A percentile compares a stretch with the other conserved stretches of the same genome.
phyloP scores from a whole-genome alignment of 805 yeast species.

The Pichia nanzhaoensis region DNA sequence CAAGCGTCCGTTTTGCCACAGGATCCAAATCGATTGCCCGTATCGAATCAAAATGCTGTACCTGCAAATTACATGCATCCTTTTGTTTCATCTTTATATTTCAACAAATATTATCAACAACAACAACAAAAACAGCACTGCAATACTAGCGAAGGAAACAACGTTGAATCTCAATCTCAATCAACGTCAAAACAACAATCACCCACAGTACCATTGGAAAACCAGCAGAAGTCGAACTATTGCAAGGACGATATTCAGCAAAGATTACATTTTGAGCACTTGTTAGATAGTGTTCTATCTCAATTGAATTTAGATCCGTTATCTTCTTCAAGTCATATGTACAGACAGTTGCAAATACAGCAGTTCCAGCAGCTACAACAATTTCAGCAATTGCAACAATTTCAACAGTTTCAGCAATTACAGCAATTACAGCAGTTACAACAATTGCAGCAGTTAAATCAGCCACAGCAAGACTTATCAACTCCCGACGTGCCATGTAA shows the following conservation, averaged over 20 bases:
- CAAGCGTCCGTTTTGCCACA: neutral
- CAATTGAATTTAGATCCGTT: no score
- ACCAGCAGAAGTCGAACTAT: no score
- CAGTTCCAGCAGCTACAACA: conserved; percentile 5
- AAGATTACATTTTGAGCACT: no score
- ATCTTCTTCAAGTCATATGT: neutral
- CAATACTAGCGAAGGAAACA: no score
- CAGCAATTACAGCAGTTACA: conserved; percentile 9
- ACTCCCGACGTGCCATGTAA: neutral
- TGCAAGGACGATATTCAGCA: no score
- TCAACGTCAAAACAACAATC: no score
- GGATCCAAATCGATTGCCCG: neutral
- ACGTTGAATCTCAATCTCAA: neutral
- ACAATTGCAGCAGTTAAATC: conserved; percentile 16
- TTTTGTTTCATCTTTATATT: neutral
- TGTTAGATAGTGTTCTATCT: no score
- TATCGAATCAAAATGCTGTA: neutral
- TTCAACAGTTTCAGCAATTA: conserved; percentile 11
- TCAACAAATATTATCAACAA: neutral
- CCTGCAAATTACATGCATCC: neutral
- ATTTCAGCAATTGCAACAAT: conserved; percentile 6
- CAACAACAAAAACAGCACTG: neutral
- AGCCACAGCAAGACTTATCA: neutral
- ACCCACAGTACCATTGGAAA: no score
- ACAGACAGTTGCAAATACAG: neutral